Conservation (phyloP, 768 basidiomycete species). For the Chiua virens region DNA sequence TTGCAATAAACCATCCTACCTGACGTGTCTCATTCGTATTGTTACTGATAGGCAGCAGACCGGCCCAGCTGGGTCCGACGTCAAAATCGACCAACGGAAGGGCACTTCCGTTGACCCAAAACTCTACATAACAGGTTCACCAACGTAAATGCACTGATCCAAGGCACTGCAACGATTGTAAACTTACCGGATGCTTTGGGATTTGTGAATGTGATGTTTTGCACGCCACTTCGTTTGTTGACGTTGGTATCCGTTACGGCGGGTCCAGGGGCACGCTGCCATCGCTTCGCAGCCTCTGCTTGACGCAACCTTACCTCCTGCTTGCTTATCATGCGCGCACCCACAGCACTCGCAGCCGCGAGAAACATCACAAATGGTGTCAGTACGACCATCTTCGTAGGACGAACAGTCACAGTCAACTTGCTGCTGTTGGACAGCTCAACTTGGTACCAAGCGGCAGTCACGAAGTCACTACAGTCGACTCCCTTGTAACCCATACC, state of each 20-base stretch:
- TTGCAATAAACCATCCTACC: slow-evolving; percentile 35
- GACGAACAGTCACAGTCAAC: too few relatives aligned
- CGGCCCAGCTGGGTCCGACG: slow-evolving; percentile 74
- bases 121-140: slow-evolving; percentile 47
- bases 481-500: too few relatives aligned
- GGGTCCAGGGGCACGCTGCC: slow-evolving; percentile 10
- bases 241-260: background rate
- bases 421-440: too few relatives aligned
- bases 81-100: slow-evolving; percentile 74
- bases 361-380: slow-evolving; percentile 10
- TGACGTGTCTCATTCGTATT: slow-evolving; percentile 63
- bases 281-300: slow-evolving; percentile 48
- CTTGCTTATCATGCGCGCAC: slow-evolving; percentile 33
- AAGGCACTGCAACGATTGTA: background rate
- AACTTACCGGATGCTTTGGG: slow-evolving; percentile 57
- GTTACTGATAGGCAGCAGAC: slow-evolving; percentile 67
- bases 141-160: background rate
- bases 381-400: slow-evolving; percentile 14
- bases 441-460: too few relatives aligned
- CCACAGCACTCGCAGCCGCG: background rate
- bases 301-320: slow-evolving; percentile 46
- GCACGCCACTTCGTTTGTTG: slow-evolving; percentile 30
- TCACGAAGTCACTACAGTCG: too few relatives aligned
- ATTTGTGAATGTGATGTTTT: slow-evolving; percentile 73
- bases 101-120: slow-evolving; percentile 63